These are phyloP conservation scores for Neolentinus lepideus DNA, from an alignment of 1,284 basidiomycete species.

Conservation along the genomic window DNA sequence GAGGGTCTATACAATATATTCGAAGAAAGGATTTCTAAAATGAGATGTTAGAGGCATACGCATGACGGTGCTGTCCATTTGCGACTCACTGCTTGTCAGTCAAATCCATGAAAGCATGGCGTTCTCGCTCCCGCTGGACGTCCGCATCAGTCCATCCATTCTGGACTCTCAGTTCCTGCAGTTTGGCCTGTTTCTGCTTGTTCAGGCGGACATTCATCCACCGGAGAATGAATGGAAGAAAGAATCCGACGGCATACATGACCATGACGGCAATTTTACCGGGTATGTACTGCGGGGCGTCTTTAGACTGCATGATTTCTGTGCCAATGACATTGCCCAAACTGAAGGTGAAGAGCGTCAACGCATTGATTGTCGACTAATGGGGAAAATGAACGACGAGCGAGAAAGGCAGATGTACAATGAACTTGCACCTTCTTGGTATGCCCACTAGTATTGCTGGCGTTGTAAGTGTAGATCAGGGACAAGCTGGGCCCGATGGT, in stretches of 20 bases:
- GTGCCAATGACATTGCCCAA: conserved; percentile 55
- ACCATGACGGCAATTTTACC: conserved; percentile 59
- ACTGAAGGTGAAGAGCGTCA: conserved; percentile 52
- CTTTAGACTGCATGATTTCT: conserved; percentile 55
- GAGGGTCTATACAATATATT: conserved; percentile 19
- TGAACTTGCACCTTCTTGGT: conserved; percentile 46
- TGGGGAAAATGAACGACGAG: neutral
- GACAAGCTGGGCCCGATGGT: conserved; percentile 56
- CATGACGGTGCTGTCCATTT: neutral
- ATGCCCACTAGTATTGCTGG: conserved; percentile 58
- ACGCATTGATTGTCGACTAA: conserved; percentile 47
- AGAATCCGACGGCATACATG: conserved; percentile 44
- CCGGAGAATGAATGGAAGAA: conserved; percentile 42
- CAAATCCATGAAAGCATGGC: conserved; percentile 54
- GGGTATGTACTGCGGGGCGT: conserved; percentile 55
- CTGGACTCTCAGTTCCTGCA: conserved; percentile 36
- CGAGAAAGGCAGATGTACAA: conserved; percentile 1
- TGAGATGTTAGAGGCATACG: neutral
- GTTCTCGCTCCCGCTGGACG: conserved; percentile 46
- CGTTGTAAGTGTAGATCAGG: conserved; percentile 59
- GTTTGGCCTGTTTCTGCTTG: conserved; percentile 32
- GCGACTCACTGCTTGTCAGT: conserved; percentile 50
- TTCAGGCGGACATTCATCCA: conserved; percentile 53
- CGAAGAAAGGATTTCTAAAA: conserved; percentile 25
- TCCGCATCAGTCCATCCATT: conserved; percentile 52